A percentile compares a stretch with the other conserved stretches of the same genome.
Evolutionary conservation across 1,284 basidiomycete genomes (phyloP).

Genomic region (Apiotrichum domesticum): DNA sequence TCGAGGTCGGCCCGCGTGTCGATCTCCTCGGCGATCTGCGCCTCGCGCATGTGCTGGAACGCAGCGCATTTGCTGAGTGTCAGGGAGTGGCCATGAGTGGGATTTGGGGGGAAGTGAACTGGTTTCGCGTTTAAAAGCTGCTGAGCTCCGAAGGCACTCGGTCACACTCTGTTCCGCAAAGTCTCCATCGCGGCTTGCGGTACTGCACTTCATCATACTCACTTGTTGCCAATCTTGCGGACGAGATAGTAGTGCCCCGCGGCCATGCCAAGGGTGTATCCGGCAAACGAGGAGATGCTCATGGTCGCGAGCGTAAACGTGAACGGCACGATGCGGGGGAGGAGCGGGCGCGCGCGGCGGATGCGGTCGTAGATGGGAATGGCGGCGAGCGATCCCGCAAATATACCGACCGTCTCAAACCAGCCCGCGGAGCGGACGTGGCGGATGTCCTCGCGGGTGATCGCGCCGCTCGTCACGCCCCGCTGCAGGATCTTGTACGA

Average conservation of each 20-base stretch:
- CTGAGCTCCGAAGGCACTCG: no score
- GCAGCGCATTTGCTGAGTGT: no score
- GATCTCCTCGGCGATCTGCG: neutral
- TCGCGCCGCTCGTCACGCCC: slow-evolving; percentile 23
- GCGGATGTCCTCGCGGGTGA: slow-evolving; percentile 29
- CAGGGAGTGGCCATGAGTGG: no score
- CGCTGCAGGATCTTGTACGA: neutral
- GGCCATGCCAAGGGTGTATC: neutral
- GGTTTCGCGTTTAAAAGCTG: no score
- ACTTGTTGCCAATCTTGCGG: no score
- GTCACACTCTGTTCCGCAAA: no score
- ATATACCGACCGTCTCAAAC: slow-evolving; percentile 16
- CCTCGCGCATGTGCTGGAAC: neutral
- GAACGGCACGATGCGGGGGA: neutral
- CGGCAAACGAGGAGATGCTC: neutral
- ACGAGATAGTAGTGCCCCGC: no score
- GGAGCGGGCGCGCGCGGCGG: neutral
- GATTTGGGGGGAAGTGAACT: no score
- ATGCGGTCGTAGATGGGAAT: slow-evolving; percentile 22
- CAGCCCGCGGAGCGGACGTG: slow-evolving; percentile 26
- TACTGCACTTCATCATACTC: no score
- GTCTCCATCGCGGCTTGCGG: no score
- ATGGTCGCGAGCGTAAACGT: neutral
- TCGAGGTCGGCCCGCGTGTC: neutral
- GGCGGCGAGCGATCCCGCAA: slow-evolving; percentile 14